Base-by-base conservation (phyloP, 1,139 yeast genomes). In the Scheffersomyces parashehatae region DNA sequence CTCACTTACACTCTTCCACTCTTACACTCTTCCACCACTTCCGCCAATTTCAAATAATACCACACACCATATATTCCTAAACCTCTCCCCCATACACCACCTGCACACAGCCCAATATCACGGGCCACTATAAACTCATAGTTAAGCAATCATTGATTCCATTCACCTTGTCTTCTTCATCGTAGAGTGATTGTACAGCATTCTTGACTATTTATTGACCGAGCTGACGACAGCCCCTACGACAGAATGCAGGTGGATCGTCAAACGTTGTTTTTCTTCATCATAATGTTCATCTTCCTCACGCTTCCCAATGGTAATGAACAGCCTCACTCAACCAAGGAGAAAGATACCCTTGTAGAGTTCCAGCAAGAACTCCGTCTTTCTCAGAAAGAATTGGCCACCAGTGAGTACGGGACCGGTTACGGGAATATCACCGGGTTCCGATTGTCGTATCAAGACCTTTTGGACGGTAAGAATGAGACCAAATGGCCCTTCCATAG, bases 341-440 rank as follows among this genome's bases (percentile, higher is more conserved):
- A 65, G 39, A 56, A 64, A 40, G 62, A 58, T 28, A 59, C 70
- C 4, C 49, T 73, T 26, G 45, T 42, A 13, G 45, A 45, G 20
- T 71, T 62, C 49, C 67, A 72, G 38, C 60, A 65, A 10, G 67
- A 68, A 39, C 56, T 76, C 7, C 54, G 55, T 20, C 51, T 56
- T 13, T 65, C 69, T 24, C 60, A 61, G 9, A 52, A 60, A 3
- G 61, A 64, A 10, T 62, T 85, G 35, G 50, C 53, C 12, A 63
- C 69, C 31, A 67, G 80, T 33, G 69, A 75, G 2, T 83, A 77
- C 58, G 47, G 58, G 13, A 50, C 64, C 3, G 89, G 89, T 7
- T 85, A 84, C 59, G 87, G 86, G 0, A 85, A 87, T 54, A 61
- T 88, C 9, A 86, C 95, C 0, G 96, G 96, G 7, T 78, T 84